These are phyloP conservation scores for Pholiota molesta DNA, from an alignment of 768 basidiomycete species.

Conservation along the genomic window DNA sequence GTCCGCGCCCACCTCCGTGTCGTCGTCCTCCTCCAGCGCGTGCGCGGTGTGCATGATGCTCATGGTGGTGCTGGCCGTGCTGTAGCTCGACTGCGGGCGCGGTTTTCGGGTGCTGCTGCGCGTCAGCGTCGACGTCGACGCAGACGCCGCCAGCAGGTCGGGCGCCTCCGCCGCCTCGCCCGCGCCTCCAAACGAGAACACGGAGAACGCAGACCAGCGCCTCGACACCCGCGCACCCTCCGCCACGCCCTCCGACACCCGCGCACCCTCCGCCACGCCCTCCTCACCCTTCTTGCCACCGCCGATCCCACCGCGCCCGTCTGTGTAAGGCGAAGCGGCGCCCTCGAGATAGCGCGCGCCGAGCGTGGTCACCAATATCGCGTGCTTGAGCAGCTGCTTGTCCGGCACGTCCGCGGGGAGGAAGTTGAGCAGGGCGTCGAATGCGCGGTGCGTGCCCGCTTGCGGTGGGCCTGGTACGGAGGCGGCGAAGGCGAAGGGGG, in stretches of 20 bases:
- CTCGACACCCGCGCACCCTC: not conserved
- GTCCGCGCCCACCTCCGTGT: not conserved
- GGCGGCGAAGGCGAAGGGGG: no score
- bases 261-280: no score
- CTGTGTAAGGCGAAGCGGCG: no score
- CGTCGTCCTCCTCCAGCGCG: not conserved
- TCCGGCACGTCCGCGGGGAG: constrained; percentile 41
- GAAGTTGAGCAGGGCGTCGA: constrained; percentile 49
- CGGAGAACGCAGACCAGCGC: constrained; percentile 3
- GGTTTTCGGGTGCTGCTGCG: no score
- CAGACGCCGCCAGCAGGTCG: not conserved
- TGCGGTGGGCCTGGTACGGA: not conserved
- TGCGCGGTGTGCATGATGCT: no score
- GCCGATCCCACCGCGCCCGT: no score
- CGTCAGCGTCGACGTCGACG: no score
- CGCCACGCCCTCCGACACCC: no score
- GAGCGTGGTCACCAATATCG: constrained; percentile 47
- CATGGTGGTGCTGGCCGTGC: not conserved
- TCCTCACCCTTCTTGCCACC: no score
- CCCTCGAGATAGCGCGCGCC: constrained; percentile 37
- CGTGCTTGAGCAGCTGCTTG: constrained; percentile 44
- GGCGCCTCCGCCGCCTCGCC: not conserved
- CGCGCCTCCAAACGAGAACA: not conserved
- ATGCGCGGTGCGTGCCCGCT: constrained; percentile 22
- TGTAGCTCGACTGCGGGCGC: not conserved